Evolutionary conservation across 2,329 filamentous ascomycete genomes (phyloP).

Genomic region (Xylariaceae sp.): DNA sequence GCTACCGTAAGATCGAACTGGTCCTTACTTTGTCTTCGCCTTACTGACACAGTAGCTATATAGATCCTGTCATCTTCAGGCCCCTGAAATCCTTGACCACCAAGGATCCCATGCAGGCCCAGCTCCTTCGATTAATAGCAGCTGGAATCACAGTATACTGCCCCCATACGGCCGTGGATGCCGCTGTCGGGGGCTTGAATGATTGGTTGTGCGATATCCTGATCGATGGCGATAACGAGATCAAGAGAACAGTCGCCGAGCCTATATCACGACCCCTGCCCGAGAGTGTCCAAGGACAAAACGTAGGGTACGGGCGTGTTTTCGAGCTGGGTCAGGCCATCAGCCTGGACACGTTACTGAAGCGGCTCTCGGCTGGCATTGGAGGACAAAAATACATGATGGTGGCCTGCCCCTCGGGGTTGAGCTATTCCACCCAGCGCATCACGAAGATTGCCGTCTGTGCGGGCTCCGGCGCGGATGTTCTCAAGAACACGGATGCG

Average conservation of each 20-base stretch:
- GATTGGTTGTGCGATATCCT: conserved; percentile 92
- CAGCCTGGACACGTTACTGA: conserved; percentile 40
- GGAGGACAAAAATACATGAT: conserved; percentile 56
- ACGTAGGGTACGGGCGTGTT: conserved; percentile 47
- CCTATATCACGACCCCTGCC: conserved; percentile 40
- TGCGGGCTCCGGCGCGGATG: conserved; percentile 76
- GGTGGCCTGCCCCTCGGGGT: conserved; percentile 43
- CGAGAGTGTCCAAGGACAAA: conserved; percentile 37
- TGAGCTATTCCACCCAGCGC: conserved; percentile 30
- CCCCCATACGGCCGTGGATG: conserved; percentile 92
- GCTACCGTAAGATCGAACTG: conserved; percentile 61
- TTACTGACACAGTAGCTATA: conserved; percentile 11
- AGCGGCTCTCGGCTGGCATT: conserved; percentile 57
- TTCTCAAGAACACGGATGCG: conserved; percentile 64
- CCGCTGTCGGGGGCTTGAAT: conserved; percentile 76
- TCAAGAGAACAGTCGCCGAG: conserved; percentile 39
- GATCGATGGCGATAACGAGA: conserved; percentile 42
- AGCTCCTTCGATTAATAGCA: conserved; percentile 73
- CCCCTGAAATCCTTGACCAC: conserved; percentile 84
- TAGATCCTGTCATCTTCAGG: conserved; percentile 94
- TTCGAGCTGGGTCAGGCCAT: conserved; percentile 39
- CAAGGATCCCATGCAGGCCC: conserved; percentile 77
- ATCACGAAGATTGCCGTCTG: conserved; percentile 75
- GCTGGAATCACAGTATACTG: conserved; percentile 92
- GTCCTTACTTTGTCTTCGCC: background rate